A percentile compares a stretch with the other conserved stretches of the same genome.
Evolutionary conservation across 2,329 filamentous ascomycete species (phyloP).

Genomic region (Exophiala sp.): DNA sequence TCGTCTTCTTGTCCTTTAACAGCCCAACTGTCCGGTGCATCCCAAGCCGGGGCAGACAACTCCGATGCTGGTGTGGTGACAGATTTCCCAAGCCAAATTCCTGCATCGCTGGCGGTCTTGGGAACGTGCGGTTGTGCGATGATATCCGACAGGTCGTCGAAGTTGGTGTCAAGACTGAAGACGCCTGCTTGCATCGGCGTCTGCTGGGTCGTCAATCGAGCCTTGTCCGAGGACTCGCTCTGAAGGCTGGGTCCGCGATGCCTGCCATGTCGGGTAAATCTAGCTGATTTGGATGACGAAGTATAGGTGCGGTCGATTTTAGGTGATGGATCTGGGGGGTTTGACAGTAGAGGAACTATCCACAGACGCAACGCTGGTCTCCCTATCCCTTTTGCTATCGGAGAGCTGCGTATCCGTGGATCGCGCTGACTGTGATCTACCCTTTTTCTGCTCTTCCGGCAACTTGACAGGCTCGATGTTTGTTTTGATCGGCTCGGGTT

Average conservation of each 20-base stretch:
- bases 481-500: slow-evolving; percentile 25
- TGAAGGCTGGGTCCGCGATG: slow-evolving; percentile 29
- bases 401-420: slow-evolving; percentile 10
- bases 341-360: slow-evolving; percentile 32
- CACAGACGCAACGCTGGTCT: slow-evolving; percentile 31
- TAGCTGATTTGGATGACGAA: slow-evolving; percentile 23
- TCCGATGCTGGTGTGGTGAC: slow-evolving; percentile 33
- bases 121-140: slow-evolving; percentile 60
- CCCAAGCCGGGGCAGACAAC: slow-evolving; percentile 61
- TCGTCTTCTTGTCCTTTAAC: slow-evolving; percentile 59
- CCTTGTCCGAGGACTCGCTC: slow-evolving; percentile 48
- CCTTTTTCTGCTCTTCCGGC: slow-evolving; percentile 24
- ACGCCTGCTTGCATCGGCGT: slow-evolving; percentile 49
- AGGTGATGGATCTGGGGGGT: slow-evolving; percentile 26
- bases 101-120: slow-evolving; percentile 55
- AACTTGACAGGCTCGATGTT: slow-evolving; percentile 24
- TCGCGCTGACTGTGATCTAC: slow-evolving; percentile 19
- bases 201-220: slow-evolving; percentile 37
- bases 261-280: slow-evolving; percentile 21
- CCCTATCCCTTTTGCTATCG: slow-evolving; percentile 27
- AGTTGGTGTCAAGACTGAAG: slow-evolving; percentile 78
- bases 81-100: slow-evolving; percentile 32
- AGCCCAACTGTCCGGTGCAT: slow-evolving; percentile 94
- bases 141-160: slow-evolving; percentile 88
- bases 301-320: slow-evolving; percentile 28